phyloP scores from a whole-genome alignment of 2,329 filamentous ascomycete species.

The Sporothrix schenckii region DNA sequence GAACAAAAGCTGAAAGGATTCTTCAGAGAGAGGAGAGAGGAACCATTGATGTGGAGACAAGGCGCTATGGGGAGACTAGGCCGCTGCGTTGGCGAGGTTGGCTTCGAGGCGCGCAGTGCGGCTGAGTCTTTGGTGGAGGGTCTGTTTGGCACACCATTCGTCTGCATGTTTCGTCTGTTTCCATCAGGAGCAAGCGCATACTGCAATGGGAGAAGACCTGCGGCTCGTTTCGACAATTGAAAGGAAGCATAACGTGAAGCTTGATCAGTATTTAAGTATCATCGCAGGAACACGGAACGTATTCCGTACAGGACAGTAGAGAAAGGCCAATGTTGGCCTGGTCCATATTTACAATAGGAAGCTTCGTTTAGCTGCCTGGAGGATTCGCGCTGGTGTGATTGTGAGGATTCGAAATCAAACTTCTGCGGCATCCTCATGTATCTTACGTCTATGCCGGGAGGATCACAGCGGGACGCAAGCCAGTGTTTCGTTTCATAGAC shows the following conservation, averaged over 20 bases:
- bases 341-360: too few species aligned
- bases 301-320: too few species aligned
- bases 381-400: too few species aligned
- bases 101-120: constrained; percentile 13
- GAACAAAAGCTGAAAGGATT: neutral
- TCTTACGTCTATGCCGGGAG: too few species aligned
- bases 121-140: constrained; percentile 9
- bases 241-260: neutral
- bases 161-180: too few species aligned
- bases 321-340: too few species aligned
- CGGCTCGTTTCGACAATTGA: neutral
- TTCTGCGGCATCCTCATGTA: too few species aligned
- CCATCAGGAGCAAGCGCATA: neutral
- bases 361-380: too few species aligned
- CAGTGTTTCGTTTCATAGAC: too few species aligned
- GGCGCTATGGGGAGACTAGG: neutral
- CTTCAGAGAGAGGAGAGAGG: neutral
- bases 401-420: too few species aligned
- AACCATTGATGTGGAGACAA: neutral
- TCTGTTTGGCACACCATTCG: neutral
- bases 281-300: too few species aligned
- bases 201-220: neutral
- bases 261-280: neutral
- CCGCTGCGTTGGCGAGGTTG: neutral
- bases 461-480: too few species aligned